Evolutionary conservation across 78 protist genomes (phyloP).

Genomic region (Dictyostelium capitatum): DNA sequence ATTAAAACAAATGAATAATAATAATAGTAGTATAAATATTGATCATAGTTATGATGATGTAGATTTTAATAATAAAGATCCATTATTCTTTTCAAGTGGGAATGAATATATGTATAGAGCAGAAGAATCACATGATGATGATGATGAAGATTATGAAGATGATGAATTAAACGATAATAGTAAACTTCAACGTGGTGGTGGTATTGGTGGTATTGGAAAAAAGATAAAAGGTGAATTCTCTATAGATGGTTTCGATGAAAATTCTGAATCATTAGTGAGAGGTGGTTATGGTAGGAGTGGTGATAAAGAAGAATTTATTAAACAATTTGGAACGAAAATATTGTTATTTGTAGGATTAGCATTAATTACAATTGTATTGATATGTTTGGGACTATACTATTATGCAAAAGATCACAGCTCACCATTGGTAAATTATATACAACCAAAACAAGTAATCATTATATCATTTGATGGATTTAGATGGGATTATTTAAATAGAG

Average conservation of each 20-base stretch:
- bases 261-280: neutral
- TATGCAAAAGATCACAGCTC: neutral
- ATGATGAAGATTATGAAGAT: constrained; percentile 5
- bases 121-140: neutral
- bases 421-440: constrained; percentile 16
- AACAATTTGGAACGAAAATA: neutral
- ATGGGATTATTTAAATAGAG: constrained; percentile 44
- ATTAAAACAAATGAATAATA: constrained; percentile 4
- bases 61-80: constrained; percentile 25
- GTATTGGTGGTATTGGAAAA: neutral
- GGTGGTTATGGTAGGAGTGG: neutral
- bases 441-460: constrained; percentile 27
- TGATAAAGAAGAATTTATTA: neutral
- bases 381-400: neutral
- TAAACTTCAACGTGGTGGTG: neutral
- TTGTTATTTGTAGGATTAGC: constrained; percentile 1
- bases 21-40: neutral
- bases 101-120: constrained; percentile 24
- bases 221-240: neutral
- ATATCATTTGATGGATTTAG: constrained; percentile 65
- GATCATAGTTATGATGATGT: constrained; percentile 27
- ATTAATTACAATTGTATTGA: neutral
- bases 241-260: neutral
- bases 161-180: neutral
- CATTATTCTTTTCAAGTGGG: constrained; percentile 24